phyloP scores from a whole-genome alignment of 805 yeast genomes.

The Allodekkera sacchari region DNA sequence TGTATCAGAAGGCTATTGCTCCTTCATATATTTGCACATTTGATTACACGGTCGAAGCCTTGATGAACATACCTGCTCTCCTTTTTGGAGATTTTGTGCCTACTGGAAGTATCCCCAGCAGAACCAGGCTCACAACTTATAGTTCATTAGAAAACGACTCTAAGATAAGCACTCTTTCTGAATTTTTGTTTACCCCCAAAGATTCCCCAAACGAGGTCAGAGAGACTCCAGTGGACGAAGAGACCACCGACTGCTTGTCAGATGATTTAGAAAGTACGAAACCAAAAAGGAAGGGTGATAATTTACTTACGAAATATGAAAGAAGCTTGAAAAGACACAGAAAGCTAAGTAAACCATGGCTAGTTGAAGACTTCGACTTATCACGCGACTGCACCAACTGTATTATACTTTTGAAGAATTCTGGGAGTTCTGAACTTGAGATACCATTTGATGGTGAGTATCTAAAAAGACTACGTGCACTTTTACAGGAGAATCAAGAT shows the following conservation, averaged over 20 bases:
- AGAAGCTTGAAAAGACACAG: constrained; percentile 6
- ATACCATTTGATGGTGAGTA: constrained; percentile 2
- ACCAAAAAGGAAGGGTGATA: background rate
- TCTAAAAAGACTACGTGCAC: constrained; percentile 8
- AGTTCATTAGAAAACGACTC: too few relatives aligned
- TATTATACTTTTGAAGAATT: constrained; percentile 34
- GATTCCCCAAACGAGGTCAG: background rate
- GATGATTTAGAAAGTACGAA: background rate
- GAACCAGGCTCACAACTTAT: too few relatives aligned
- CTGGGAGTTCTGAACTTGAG: constrained; percentile 11
- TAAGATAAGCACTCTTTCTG: constrained; percentile 2
- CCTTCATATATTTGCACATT: constrained; percentile 52
- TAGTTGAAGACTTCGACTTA: constrained; percentile 47
- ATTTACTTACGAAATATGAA: background rate
- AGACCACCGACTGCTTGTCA: background rate
- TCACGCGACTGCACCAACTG: constrained; percentile 44
- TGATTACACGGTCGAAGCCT: constrained; percentile 47
- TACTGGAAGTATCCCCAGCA: constrained; percentile 48
- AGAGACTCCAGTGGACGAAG: background rate
- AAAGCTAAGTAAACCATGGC: constrained; percentile 33
- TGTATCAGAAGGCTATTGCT: constrained; percentile 45
- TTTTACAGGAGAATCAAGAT: constrained; percentile 16
- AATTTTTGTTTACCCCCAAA: constrained; percentile 5
- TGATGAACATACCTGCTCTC: constrained; percentile 40
- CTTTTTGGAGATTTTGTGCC: constrained; percentile 47